Base-by-base conservation (phyloP, 2,329 filamentous ascomycete species). In the Cucurbitaria berberidis region DNA sequence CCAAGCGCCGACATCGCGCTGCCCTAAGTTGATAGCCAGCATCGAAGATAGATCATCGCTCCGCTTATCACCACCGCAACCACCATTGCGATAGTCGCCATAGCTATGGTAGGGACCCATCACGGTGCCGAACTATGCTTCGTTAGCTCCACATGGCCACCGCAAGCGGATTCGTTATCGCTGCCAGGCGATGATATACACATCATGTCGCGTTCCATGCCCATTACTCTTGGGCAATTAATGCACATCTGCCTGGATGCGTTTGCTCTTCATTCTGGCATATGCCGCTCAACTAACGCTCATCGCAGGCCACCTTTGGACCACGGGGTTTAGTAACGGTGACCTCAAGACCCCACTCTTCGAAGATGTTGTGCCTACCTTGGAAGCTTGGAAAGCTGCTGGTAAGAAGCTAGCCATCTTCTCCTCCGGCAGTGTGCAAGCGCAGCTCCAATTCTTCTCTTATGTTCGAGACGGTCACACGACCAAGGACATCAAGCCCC, bases 391-490 rank as follows among this genome's bases (percentile, higher is more conserved):
- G 85, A 80, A 82, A 48, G 70, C 75, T 15, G 73, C 78, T 26
- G 82, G 82, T 22, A 78, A 84, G 56, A 81, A 64, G 9, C 68
- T 93, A 59, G 84, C 89, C 64, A 93, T 95, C 68, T 95, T 93
- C 77, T 92, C 89, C 3, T 92, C 89, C 11, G 90, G 90, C 27
- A 92, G 89, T 19, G 88, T 93, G 5, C 82, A 87, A 18, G 90
- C 90, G 13, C 90, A 95, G 80, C 90, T 91, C 76, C 79, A 93
- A 56, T 82, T 93, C 58, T 93, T 93, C 75, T 80, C 82, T 55
- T 85, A 92, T 66, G 76, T 81, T 26, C 48, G 68, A 45, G 62
- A 69, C 40, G 69, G 69, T 26, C 47, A 62, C 19, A 63, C 54
- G 4, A 74, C 83, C 7, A 76, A 81, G 54, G 74, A 77, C 44